Conservation (phyloP, 768 basidiomycete species). For the Arthromyces matolae region DNA sequence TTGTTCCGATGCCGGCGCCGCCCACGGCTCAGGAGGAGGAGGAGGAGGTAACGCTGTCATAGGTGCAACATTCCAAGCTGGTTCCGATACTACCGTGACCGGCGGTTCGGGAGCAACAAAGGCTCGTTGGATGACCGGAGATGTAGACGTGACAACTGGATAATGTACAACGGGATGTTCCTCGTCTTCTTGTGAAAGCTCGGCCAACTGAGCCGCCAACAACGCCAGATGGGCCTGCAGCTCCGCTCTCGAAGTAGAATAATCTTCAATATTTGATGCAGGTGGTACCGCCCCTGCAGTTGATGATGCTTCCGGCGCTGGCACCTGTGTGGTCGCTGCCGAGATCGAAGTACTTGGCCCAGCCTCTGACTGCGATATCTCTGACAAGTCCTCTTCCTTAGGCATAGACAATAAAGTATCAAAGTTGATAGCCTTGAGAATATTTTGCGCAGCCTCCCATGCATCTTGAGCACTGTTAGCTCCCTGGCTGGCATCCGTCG, state of each 20-base stretch:
- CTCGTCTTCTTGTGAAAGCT: constrained; percentile 51
- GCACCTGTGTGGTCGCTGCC: not conserved
- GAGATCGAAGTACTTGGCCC: constrained; percentile 1
- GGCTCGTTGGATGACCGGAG: not conserved
- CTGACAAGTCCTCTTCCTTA: constrained; percentile 25
- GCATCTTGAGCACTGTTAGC: constrained; percentile 50
- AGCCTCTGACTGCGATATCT: not conserved
- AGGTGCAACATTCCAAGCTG: not conserved
- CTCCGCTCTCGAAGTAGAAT: constrained; percentile 44
- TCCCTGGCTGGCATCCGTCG: constrained; percentile 21
- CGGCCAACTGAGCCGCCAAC: constrained; percentile 67
- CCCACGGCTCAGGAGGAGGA: not conserved
- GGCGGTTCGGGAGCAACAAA: not conserved
- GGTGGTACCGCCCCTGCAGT: not conserved
- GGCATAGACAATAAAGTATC: constrained; percentile 46
- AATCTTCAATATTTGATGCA: not conserved
- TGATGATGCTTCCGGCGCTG: not conserved
- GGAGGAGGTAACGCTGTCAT: not conserved
- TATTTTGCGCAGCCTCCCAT: constrained; percentile 76
- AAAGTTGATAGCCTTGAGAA: constrained; percentile 75
- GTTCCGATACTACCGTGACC: not conserved
- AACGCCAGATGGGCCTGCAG: constrained; percentile 72
- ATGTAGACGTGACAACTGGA: constrained; percentile 2
- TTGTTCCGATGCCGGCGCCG: not conserved
- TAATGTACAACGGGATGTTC: constrained; percentile 15